Base-by-base conservation (phyloP, 192 early-diverging fungal genomes). In the Geranomyces michiganensis region DNA sequence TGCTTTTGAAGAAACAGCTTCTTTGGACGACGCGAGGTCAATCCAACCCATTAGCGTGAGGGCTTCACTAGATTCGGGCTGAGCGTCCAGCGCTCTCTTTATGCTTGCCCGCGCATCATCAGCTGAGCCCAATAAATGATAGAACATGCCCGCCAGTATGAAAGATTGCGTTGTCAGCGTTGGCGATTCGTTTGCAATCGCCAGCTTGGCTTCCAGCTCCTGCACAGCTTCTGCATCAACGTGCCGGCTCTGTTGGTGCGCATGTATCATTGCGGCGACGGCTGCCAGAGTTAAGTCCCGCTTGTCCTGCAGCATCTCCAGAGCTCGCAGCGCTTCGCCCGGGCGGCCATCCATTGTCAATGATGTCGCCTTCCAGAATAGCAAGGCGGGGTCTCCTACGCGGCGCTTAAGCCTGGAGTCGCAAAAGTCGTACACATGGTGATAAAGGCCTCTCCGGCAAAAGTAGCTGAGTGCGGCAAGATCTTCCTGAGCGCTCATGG, bases 281-380 rank as follows among this genome's bases (percentile, higher is more conserved):
- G 61, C 69, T 24, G 80, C 80, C 24, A 80, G 55, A 10, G 74
- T 56, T 0, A 87, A 56, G 60, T 87, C 85, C 10, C 81, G 58
- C 68, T 84, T 85, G 27, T 87, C 83, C 48, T 78, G 74, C 21
- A 87, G 56, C 24, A 61, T 22, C 66, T 79, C 73, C 19, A 87
- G 65, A 17, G 76, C 80, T 31, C 78, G 62, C 1, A 87, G 41
- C 0, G 80, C 82, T 65, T 84, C 80, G 0, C 67, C 70, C 14
- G 72, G 59, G 33, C 71, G 78, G 24, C 81, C 79, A 65, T 77
- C 66, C 60, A 68, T 65, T 3, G 76, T 72, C 15, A 79, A 64
- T 12, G 72, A 24, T 22, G 77, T 48, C 32, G 76, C 75, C 61
- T 70, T 76, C 82, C 82, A 87, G 67, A 87, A 81, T 46, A 75